Evolutionary conservation across 768 basidiomycete genomes (phyloP).

Genomic region (Mycena leptocephala): DNA sequence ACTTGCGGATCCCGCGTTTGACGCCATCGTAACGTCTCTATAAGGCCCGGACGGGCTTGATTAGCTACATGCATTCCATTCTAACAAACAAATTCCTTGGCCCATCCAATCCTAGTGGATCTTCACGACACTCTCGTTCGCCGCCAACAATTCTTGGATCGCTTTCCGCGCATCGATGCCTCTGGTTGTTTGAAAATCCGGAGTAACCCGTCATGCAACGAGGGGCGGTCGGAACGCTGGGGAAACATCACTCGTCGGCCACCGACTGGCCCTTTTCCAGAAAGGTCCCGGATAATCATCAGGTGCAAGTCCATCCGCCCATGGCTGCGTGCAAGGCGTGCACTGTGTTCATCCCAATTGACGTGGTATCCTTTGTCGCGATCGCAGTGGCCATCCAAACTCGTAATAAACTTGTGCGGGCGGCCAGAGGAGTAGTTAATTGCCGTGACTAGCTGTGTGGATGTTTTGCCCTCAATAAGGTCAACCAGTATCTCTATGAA

Average conservation of each 20-base stretch:
- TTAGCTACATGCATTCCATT: too few relatives aligned
- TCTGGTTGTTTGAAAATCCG: background rate
- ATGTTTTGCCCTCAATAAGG: background rate
- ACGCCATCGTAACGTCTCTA: too few relatives aligned
- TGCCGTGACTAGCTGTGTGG: background rate
- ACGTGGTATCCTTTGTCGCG: background rate
- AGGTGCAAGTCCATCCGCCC: background rate
- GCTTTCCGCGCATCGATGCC: background rate
- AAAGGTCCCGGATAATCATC: background rate
- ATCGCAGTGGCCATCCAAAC: background rate
- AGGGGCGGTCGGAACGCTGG: background rate
- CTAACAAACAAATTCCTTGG: too few relatives aligned
- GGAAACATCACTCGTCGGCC: background rate
- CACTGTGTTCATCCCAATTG: background rate
- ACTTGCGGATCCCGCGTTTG: too few relatives aligned
- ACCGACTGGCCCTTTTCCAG: background rate
- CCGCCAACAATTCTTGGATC: background rate
- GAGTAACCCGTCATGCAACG: background rate
- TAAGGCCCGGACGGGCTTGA: too few relatives aligned
- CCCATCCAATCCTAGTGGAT: background rate
- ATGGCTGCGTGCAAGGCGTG: background rate
- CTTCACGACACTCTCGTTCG: background rate
- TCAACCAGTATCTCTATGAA: too few relatives aligned
- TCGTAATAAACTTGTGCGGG: background rate
- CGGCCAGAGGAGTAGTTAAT: background rate